phyloP scores from a whole-genome alignment of 768 basidiomycete species.

The Nevesoporus exiguus region DNA sequence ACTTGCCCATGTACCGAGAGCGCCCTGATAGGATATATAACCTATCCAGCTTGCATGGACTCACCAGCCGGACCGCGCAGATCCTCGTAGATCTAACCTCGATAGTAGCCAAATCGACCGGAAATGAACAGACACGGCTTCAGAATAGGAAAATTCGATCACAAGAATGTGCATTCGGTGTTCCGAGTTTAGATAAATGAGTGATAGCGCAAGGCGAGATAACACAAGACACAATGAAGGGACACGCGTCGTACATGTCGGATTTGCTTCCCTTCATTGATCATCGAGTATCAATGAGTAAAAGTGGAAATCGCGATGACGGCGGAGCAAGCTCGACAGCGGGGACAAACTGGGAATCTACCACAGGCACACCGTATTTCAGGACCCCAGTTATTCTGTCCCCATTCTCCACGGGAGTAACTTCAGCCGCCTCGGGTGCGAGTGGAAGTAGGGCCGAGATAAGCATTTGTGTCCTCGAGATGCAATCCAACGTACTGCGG shows the following conservation, averaged over 20 bases:
- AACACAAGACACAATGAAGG: conserved; percentile 9
- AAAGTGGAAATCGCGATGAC: conserved; percentile 69
- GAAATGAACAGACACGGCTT: conserved; percentile 8
- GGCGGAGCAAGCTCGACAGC: conserved; percentile 67
- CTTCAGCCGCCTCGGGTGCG: conserved; percentile 17
- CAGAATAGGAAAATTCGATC: conserved; percentile 14
- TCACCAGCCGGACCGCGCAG: conserved; percentile 11
- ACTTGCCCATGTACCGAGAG: conserved; percentile 4
- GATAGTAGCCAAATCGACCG: background rate
- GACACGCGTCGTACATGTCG: conserved; percentile 18
- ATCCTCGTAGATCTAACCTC: conserved; percentile 16
- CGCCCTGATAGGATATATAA: conserved; percentile 28
- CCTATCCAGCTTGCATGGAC: conserved; percentile 2
- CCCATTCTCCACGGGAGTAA: conserved; percentile 22
- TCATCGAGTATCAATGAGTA: conserved; percentile 51
- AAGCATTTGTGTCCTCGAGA: conserved; percentile 58
- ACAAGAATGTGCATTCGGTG: conserved; percentile 15
- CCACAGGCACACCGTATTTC: conserved; percentile 48
- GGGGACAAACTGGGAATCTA: conserved; percentile 53
- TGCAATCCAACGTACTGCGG: conserved; percentile 38
- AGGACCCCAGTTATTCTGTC: conserved; percentile 46
- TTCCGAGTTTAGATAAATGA: conserved; percentile 34
- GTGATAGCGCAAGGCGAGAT: conserved; percentile 18
- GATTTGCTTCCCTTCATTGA: conserved; percentile 13
- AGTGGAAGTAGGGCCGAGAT: conserved; percentile 55